Evolutionary conservation across 129 eudicot species (phyloP).

Genomic region (Saposhnikovia divaricata): DNA sequence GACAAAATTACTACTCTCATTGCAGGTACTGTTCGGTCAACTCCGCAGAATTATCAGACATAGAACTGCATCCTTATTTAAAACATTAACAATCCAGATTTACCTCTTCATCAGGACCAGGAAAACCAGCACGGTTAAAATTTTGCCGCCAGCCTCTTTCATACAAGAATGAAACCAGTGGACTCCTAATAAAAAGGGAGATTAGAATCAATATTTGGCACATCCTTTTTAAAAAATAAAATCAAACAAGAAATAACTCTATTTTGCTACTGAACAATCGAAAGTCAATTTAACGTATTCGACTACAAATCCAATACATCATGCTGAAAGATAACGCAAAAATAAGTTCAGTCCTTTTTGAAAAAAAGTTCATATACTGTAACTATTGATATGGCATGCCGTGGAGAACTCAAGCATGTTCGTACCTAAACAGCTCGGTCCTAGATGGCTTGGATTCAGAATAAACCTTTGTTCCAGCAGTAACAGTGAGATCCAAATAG

Average conservation of each 20-base stretch:
- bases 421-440: constrained; percentile 57
- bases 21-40: neutral
- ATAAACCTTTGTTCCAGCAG: constrained; percentile 47
- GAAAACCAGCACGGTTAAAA: constrained; percentile 72
- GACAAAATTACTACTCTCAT: neutral
- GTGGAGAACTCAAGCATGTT: neutral
- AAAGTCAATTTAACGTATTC: neutral
- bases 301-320: neutral
- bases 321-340: neutral
- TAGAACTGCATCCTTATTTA: no score
- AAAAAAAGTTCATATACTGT: neutral
- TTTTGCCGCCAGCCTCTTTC: constrained; percentile 99
- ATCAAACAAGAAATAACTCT: no score
- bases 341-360: neutral
- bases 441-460: constrained; percentile 34
- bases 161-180: constrained; percentile 75
- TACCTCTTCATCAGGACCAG: constrained; percentile 98
- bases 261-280: no score
- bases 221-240: neutral
- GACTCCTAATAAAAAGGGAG: constrained; percentile 50
- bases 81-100: neutral
- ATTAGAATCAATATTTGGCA: constrained; percentile 1
- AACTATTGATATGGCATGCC: neutral
- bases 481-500: constrained; percentile 74
- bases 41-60: neutral